A percentile compares a stretch with the other conserved stretches of the same genome.
Evolutionary conservation across 495 filamentous ascomycete species (phyloP).

Genomic region (Xylaria scruposa): DNA sequence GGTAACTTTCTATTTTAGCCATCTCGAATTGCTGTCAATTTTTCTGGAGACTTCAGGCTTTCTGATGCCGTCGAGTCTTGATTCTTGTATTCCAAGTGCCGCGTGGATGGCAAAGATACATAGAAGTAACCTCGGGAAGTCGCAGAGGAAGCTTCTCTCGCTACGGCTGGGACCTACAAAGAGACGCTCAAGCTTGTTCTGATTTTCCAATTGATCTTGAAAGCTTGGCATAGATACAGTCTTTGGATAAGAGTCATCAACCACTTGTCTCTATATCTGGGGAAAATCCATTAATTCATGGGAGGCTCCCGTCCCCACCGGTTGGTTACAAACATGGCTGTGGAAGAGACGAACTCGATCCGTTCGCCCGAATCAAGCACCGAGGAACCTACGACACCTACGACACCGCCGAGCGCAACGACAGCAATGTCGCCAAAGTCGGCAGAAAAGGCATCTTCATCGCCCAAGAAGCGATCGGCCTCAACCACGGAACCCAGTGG

Average conservation of each 20-base stretch:
- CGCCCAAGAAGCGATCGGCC: conserved; percentile 46
- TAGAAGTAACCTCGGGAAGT: conserved; percentile 22
- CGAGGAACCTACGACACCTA: conserved; percentile 29
- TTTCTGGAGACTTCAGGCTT: background rate
- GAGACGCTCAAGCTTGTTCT: conserved; percentile 4
- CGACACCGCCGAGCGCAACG: conserved; percentile 15
- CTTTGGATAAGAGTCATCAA: background rate
- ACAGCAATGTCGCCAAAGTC: conserved; percentile 28
- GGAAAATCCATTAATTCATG: conserved; percentile 13
- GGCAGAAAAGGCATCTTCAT: conserved; percentile 31
- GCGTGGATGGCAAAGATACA: conserved; percentile 15
- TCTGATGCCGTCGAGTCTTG: conserved; percentile 16
- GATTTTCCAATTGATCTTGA: background rate
- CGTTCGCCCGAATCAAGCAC: conserved; percentile 34
- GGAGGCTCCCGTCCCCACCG: conserved; percentile 1
- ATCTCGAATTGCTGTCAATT: conserved; percentile 17
- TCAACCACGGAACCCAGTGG: conserved; percentile 38
- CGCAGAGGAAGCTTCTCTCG: background rate
- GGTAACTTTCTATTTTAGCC: conserved; percentile 23
- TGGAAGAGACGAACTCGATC: conserved; percentile 32
- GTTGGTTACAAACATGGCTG: conserved; percentile 32
- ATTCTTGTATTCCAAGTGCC: conserved; percentile 9
- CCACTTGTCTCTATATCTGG: background rate
- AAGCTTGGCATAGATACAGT: background rate
- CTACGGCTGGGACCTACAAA: conserved; percentile 27